These are phyloP conservation scores for Trametes cinnabarina DNA, from an alignment of 768 basidiomycete genomes.

Conservation along the genomic window DNA sequence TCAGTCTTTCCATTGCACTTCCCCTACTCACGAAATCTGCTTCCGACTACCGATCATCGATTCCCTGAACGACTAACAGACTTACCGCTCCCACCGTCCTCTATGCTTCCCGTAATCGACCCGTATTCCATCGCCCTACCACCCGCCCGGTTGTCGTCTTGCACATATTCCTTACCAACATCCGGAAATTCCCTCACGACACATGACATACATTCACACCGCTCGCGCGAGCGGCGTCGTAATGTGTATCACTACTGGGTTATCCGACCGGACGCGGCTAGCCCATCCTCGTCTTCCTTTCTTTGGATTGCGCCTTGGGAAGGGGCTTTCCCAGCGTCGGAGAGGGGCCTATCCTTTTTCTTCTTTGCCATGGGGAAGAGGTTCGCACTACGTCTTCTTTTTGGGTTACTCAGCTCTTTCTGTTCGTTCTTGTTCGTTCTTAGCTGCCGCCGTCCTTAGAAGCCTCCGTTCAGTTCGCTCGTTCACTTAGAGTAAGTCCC, in stretches of 20 bases:
- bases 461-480: neutral
- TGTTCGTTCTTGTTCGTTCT: neutral
- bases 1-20: neutral
- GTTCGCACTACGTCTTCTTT: neutral
- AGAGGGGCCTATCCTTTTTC: neutral
- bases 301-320: neutral
- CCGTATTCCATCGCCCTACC: neutral
- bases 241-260: slow-evolving; percentile 4
- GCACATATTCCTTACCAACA: neutral
- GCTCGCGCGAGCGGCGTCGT: neutral
- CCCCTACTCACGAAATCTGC: neutral
- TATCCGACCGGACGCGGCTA: neutral
- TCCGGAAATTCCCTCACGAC: too few relatives aligned
- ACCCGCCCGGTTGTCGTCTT: neutral
- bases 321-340: neutral
- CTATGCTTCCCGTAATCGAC: neutral
- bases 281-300: neutral
- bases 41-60: neutral
- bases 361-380: neutral
- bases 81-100: neutral
- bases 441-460: neutral
- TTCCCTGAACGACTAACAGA: slow-evolving; percentile 9
- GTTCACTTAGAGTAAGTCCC: slow-evolving; percentile 6
- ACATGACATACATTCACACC: neutral
- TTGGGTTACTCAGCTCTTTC: neutral